phyloP scores from a whole-genome alignment of 345 rosid genomes.

The Eutrema japonicum region DNA sequence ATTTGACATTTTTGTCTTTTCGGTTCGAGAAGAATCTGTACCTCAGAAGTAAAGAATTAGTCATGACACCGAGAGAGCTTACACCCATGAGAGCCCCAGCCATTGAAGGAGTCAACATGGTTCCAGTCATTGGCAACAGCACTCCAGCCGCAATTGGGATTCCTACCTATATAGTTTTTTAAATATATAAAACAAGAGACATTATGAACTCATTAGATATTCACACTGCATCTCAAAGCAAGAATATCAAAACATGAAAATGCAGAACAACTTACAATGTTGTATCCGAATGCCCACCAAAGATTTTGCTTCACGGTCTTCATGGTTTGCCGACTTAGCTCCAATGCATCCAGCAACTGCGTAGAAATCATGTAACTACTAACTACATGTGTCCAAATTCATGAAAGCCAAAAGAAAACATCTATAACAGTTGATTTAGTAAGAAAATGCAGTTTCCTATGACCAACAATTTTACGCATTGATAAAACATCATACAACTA shows the following conservation, averaged over 20 bases:
- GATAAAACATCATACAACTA: conserved; percentile 14
- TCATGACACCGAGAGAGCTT: conserved; percentile 93
- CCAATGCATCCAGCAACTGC: conserved; percentile 95
- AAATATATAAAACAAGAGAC: neutral
- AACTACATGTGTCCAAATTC: conserved; percentile 10
- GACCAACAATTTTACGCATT: neutral
- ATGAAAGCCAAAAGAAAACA: neutral
- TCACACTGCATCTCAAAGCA: conserved; percentile 16
- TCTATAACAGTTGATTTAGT: neutral
- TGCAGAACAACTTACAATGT: conserved; percentile 68
- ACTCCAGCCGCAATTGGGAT: conserved; percentile 93
- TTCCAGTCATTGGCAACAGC: conserved; percentile 82
- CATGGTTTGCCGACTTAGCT: conserved; percentile 92
- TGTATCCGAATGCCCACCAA: conserved; percentile 99
- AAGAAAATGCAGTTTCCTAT: conserved; percentile 2
- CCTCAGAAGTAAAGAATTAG: conserved; percentile 82
- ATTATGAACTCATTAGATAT: conserved; percentile 3
- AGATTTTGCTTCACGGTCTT: conserved; percentile 96
- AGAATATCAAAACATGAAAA: conserved; percentile 8
- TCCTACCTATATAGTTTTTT: conserved; percentile 57
- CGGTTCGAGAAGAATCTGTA: conserved; percentile 60
- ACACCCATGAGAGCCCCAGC: conserved; percentile 98
- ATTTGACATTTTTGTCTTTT: conserved; percentile 32
- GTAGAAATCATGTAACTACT: conserved; percentile 2
- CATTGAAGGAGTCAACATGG: conserved; percentile 90